phyloP scores from a whole-genome alignment of 176 grass and related monocot genomes.

The Aechmea fasciata region DNA sequence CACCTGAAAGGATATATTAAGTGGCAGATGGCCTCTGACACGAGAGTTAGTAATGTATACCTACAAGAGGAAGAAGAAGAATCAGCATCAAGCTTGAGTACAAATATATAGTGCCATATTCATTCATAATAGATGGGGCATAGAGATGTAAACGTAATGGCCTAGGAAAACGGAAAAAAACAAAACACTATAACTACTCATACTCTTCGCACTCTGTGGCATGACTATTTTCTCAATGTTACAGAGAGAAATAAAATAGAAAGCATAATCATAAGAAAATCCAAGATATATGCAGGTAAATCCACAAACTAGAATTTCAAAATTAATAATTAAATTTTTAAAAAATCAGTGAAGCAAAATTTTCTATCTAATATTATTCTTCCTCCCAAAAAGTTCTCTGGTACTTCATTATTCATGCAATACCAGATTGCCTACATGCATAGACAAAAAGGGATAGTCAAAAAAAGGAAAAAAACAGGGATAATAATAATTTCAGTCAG shows the following conservation, averaged over 20 bases:
- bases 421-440: not conserved
- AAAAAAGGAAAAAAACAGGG: not conserved
- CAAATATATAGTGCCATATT: not conserved
- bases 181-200: not conserved
- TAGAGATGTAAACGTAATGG: not conserved
- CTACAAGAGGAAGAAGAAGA: conserved; percentile 14
- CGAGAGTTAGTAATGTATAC: conserved; percentile 90
- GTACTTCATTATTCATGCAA: not conserved
- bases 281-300: not conserved
- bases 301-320: not conserved
- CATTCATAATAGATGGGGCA: not conserved
- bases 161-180: not conserved
- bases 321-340: not conserved
- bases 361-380: not conserved
- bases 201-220: not conserved
- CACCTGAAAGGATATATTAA: conserved; percentile 98
- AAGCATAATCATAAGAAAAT: not conserved
- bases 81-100: not conserved
- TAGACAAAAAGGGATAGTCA: not conserved
- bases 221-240: conserved; percentile 1
- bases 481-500: conserved; percentile 20
- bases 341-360: not conserved
- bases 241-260: not conserved
- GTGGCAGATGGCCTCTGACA: conserved; percentile 98
- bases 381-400: not conserved